Conservation (phyloP, 2,329 filamentous ascomycete genomes). For the Cytospora piceae region DNA sequence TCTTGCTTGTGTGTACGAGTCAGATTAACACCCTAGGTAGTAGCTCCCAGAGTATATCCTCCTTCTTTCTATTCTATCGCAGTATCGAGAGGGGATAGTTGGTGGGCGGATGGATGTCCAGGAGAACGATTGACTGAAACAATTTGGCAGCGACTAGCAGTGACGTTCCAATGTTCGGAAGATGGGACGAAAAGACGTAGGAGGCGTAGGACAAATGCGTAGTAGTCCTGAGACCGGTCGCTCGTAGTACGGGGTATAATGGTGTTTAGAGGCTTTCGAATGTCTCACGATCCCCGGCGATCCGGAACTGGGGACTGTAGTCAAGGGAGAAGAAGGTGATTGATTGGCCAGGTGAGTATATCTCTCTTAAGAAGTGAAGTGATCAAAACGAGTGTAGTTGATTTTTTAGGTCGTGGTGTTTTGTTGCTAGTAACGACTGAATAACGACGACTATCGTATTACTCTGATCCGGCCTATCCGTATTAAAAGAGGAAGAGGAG, state of each 20-base stretch:
- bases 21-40: background rate
- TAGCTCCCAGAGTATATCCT: background rate
- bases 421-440: slow-evolving; percentile 1
- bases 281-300: slow-evolving; percentile 38
- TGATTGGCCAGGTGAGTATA: background rate
- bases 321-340: background rate
- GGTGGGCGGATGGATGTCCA: background rate
- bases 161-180: slow-evolving; percentile 3
- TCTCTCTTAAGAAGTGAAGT: background rate
- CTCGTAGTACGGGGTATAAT: slow-evolving; percentile 31
- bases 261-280: slow-evolving; percentile 31
- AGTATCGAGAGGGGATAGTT: background rate
- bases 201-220: slow-evolving; percentile 26
- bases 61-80: background rate
- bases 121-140: background rate
- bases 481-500: background rate
- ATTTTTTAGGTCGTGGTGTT: background rate
- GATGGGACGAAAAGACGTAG: slow-evolving; percentile 25
- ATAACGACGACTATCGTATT: background rate
- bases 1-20: background rate
- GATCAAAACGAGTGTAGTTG: slow-evolving; percentile 2
- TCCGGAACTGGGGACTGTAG: background rate
- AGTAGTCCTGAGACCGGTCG: slow-evolving; percentile 31
- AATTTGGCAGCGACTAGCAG: slow-evolving; percentile 31
- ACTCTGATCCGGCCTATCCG: background rate